phyloP scores from a whole-genome alignment of 768 basidiomycete genomes.

The Pleurotus djamor region DNA sequence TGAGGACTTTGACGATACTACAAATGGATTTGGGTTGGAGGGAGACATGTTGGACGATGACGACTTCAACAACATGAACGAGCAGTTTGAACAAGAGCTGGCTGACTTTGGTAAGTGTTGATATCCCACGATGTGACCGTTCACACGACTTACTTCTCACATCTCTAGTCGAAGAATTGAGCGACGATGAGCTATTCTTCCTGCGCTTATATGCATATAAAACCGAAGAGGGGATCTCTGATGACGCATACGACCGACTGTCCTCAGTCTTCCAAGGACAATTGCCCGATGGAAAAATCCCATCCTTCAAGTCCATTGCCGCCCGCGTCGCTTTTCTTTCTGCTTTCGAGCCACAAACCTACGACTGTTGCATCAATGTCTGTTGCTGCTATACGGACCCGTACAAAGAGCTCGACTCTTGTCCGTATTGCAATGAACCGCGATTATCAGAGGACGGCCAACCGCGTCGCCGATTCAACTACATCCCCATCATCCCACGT shows the following conservation, averaged over 20 bases:
- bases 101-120: slow-evolving; percentile 13
- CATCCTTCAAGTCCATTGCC: slow-evolving; percentile 14
- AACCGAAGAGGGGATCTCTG: slow-evolving; percentile 20
- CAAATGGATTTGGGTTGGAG: too few species aligned
- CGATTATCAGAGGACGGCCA: slow-evolving; percentile 17
- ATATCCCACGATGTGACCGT: neutral
- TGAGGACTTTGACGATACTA: neutral
- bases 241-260: slow-evolving; percentile 21
- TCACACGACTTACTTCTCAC: neutral
- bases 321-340: slow-evolving; percentile 24
- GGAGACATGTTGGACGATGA: neutral
- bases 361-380: slow-evolving; percentile 40
- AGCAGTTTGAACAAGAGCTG: slow-evolving; percentile 13
- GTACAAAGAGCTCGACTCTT: slow-evolving; percentile 20
- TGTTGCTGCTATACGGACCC: slow-evolving; percentile 35
- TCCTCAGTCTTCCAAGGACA: slow-evolving; percentile 15
- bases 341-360: slow-evolving; percentile 24
- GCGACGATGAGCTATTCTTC: slow-evolving; percentile 17
- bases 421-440: slow-evolving; percentile 31
- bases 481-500: slow-evolving; percentile 35
- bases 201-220: slow-evolving; percentile 27
- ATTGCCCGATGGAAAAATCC: slow-evolving; percentile 8
- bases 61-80: slow-evolving; percentile 10
- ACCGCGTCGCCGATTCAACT: slow-evolving; percentile 25
- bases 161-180: slow-evolving; percentile 15